Evolutionary conservation across 768 basidiomycete genomes (phyloP).

Genomic region (Phaeolepiota aurea): DNA sequence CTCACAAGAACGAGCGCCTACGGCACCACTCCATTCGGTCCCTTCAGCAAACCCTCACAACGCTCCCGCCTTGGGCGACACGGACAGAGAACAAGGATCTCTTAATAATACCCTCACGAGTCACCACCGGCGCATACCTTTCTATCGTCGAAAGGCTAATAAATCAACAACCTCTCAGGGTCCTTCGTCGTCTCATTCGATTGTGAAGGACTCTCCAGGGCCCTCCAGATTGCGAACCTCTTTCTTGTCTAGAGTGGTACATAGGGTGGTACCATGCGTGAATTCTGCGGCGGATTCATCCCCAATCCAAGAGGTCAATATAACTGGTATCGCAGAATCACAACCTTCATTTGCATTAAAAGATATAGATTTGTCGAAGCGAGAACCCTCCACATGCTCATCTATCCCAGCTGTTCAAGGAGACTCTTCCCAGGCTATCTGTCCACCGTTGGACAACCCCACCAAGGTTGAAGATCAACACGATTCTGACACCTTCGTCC

Average conservation of each 20-base stretch:
- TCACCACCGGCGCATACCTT: conserved; percentile 27
- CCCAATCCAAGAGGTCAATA: conserved; percentile 22
- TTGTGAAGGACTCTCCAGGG: conserved; percentile 19
- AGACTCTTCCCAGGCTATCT: no score
- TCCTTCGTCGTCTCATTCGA: conserved; percentile 23
- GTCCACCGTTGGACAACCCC: no score
- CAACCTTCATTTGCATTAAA: conserved; percentile 13
- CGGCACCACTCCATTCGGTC: conserved; percentile 9
- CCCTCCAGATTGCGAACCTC: conserved; percentile 31
- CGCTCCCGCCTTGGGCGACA: conserved; percentile 14
- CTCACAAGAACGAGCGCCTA: conserved; percentile 7
- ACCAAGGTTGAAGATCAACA: no score
- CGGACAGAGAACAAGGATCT: conserved; percentile 32
- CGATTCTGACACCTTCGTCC: conserved; percentile 24
- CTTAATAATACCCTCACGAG: conserved; percentile 28
- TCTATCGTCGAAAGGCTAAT: conserved; percentile 34
- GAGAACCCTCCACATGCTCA: no score
- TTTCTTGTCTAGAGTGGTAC: conserved; percentile 56
- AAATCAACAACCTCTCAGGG: conserved; percentile 26
- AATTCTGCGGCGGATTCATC: conserved; percentile 36
- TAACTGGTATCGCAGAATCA: conserved; percentile 11
- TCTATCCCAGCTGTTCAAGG: no score
- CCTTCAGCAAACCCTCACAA: conserved; percentile 7
- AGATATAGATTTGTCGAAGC: conserved; percentile 5
- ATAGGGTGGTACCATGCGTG: conserved; percentile 63